A percentile compares a stretch with the other conserved stretches of the same genome.
Evolutionary conservation across 78 protist species (phyloP).

Genomic region (Guillardia theta): DNA sequence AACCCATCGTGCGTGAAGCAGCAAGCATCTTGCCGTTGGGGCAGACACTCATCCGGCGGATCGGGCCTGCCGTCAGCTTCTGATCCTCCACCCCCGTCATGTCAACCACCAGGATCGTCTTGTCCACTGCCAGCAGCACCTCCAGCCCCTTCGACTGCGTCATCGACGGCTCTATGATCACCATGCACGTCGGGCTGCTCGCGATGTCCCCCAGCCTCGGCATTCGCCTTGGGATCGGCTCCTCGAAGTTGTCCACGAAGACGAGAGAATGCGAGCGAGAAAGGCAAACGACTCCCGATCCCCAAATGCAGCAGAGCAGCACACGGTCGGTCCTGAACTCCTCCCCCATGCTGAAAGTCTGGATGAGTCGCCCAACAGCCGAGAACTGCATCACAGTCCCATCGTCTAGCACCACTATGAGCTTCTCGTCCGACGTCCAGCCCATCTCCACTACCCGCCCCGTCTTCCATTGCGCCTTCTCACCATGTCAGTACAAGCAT

Average conservation of each 20-base stretch:
- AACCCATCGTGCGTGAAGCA: background rate
- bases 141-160: background rate
- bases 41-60: background rate
- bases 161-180: background rate
- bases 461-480: background rate
- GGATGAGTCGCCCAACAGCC: background rate
- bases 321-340: background rate
- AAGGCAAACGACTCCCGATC: background rate
- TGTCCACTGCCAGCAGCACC: conserved; percentile 14
- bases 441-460: conserved; percentile 40
- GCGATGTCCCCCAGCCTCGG: background rate
- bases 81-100: conserved; percentile 30
- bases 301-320: background rate
- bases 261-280: background rate
- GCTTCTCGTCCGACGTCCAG: conserved; percentile 17
- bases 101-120: conserved; percentile 21
- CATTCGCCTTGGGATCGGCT: background rate
- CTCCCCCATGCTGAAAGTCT: conserved; percentile 14
- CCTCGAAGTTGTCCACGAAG: background rate
- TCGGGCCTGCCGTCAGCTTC: conserved; percentile 51
- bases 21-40: conserved; percentile 55
- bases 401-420: conserved; percentile 36
- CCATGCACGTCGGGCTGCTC: background rate
- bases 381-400: background rate
- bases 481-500: background rate